Conservation (phyloP, 257 asterid species). For the Misopates orontium region DNA sequence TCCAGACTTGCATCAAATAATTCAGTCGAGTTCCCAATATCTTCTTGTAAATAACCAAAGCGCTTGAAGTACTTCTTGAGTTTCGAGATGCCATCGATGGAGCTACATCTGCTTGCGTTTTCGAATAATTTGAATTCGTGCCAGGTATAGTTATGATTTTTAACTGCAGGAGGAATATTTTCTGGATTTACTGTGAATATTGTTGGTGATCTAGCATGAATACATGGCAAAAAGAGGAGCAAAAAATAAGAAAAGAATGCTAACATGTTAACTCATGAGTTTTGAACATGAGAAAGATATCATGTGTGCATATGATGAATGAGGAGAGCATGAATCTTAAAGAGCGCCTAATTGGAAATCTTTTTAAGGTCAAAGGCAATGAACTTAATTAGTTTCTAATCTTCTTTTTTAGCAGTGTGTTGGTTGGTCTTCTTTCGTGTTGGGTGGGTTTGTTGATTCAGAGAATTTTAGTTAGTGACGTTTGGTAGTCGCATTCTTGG, state of each 20-base stretch:
- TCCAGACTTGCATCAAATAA: conserved; percentile 52
- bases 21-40: conserved; percentile 30
- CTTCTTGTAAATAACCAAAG: conserved; percentile 55
- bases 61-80: conserved; percentile 59
- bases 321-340: conserved; percentile 10
- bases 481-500: conserved; percentile 26
- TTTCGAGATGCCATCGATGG: conserved; percentile 44
- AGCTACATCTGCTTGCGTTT: conserved; percentile 48
- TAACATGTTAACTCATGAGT: conserved; percentile 36
- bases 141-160: conserved; percentile 39
- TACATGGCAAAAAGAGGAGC: conserved; percentile 27
- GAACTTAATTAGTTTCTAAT: neutral
- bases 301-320: conserved; percentile 13
- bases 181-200: conserved; percentile 19
- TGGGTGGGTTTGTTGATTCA: neutral
- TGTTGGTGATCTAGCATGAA: conserved; percentile 42
- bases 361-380: conserved; percentile 9
- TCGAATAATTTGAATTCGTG: conserved; percentile 41
- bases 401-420: neutral
- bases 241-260: conserved; percentile 26
- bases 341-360: neutral
- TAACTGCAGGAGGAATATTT: neutral
- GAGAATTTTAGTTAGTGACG: conserved; percentile 12
- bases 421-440: neutral
- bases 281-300: conserved; percentile 26